These are phyloP conservation scores for Didymella arachidicola DNA, from an alignment of 2,329 filamentous ascomycete species.

Conservation along the genomic window DNA sequence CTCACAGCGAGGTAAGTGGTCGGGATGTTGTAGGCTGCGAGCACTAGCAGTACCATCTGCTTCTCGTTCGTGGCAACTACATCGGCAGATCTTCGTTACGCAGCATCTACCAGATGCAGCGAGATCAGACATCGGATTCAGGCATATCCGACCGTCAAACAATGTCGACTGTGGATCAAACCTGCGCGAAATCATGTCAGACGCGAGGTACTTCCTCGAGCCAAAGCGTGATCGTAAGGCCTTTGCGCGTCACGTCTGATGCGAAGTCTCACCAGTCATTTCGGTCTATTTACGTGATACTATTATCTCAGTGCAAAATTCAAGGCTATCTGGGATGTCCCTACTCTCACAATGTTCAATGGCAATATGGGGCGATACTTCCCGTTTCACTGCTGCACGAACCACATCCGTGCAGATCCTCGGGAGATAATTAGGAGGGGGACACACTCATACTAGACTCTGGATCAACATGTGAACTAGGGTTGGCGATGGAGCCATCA, in stretches of 20 bases:
- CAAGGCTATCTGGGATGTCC: not conserved
- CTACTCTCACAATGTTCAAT: not conserved
- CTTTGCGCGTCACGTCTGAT: not conserved
- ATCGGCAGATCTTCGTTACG: not conserved
- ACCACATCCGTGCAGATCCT: conserved; percentile 5
- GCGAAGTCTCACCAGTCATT: not conserved
- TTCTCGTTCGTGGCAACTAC: not conserved
- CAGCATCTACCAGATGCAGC: not conserved
- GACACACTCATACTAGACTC: too few relatives aligned
- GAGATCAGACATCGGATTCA: not conserved
- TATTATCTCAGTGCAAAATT: not conserved
- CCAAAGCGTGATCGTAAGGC: not conserved
- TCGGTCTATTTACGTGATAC: not conserved
- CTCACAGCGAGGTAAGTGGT: too few relatives aligned
- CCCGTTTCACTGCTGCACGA: conserved; percentile 1
- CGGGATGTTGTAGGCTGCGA: not conserved
- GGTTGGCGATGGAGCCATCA: too few relatives aligned
- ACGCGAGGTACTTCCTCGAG: not conserved
- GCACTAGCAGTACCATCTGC: not conserved
- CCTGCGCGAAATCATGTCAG: not conserved
- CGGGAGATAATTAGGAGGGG: not conserved
- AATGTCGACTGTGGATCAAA: not conserved
- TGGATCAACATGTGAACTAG: too few relatives aligned
- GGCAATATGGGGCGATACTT: not conserved
- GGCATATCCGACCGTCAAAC: not conserved